Evolutionary conservation across 768 basidiomycete genomes (phyloP).

Genomic region (Podaxis pistillaris): DNA sequence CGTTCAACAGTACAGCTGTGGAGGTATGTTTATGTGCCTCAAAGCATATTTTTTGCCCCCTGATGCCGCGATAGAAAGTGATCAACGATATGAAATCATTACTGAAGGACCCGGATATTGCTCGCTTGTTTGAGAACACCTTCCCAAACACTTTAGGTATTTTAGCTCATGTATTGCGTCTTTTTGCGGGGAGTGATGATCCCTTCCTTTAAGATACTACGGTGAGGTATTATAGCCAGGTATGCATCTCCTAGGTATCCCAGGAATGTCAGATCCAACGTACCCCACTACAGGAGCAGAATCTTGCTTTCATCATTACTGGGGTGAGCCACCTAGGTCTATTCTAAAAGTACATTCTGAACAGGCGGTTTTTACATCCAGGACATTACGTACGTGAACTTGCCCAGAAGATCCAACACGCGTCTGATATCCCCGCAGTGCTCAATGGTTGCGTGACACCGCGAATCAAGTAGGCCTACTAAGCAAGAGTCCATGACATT

Average conservation of each 20-base stretch:
- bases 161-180: background rate
- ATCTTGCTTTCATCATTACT: slow-evolving; percentile 79
- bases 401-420: background rate
- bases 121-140: slow-evolving; percentile 77
- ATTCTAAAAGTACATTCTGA: background rate
- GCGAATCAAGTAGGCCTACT: slow-evolving; percentile 60
- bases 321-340: slow-evolving; percentile 44
- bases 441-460: slow-evolving; percentile 83
- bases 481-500: background rate
- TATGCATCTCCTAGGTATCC: slow-evolving; percentile 21
- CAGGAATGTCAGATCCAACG: background rate
- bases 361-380: slow-evolving; percentile 21
- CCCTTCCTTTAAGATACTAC: slow-evolving; percentile 57
- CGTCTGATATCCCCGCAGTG: slow-evolving; percentile 38
- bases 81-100: slow-evolving; percentile 70
- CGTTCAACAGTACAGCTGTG: slow-evolving; percentile 73
- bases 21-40: slow-evolving; percentile 43
- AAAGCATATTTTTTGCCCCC: background rate
- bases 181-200: background rate
- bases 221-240: slow-evolving; percentile 70
- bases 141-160: slow-evolving; percentile 80
- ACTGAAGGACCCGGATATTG: slow-evolving; percentile 75
- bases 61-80: slow-evolving; percentile 48
- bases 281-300: slow-evolving; percentile 31
- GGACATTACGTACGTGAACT: slow-evolving; percentile 67